Conservation (phyloP, 805 yeast species). For the Helenozyma rhizophorensis region DNA sequence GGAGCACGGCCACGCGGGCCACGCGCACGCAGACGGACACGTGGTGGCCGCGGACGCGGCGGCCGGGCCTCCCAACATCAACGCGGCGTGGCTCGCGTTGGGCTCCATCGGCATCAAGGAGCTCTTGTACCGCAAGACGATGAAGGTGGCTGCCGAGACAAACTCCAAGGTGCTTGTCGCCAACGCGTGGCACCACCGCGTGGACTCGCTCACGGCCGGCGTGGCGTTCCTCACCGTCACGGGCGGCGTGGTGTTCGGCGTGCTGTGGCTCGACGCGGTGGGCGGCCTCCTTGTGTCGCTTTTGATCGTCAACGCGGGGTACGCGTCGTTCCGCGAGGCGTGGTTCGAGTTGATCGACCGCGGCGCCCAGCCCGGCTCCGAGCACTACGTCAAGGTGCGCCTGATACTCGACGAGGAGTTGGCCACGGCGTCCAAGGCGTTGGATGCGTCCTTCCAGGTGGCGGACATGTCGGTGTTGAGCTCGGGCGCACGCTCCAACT, state of each 20-base stretch:
- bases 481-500: constrained; percentile 55
- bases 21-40: constrained; percentile 8
- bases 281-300: constrained; percentile 88
- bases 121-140: constrained; percentile 79
- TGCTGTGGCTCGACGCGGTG: constrained; percentile 84
- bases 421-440: constrained; percentile 16
- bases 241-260: constrained; percentile 71
- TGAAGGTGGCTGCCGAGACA: constrained; percentile 68
- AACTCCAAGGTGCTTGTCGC: constrained; percentile 90
- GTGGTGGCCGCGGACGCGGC: constrained; percentile 2
- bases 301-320: constrained; percentile 80
- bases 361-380: constrained; percentile 51
- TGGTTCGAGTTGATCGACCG: constrained; percentile 75
- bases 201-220: constrained; percentile 85
- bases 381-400: constrained; percentile 42
- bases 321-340: constrained; percentile 64
- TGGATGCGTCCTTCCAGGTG: constrained; percentile 30
- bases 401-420: constrained; percentile 34
- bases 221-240: constrained; percentile 89
- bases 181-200: constrained; percentile 98
- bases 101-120: constrained; percentile 87
- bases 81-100: constrained; percentile 95
- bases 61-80: constrained; percentile 49
- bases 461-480: constrained; percentile 45
- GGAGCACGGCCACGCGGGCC: constrained; percentile 7